These are phyloP conservation scores for Pleurotus citrinopileatus DNA, from an alignment of 768 basidiomycete genomes.

Conservation along the genomic window DNA sequence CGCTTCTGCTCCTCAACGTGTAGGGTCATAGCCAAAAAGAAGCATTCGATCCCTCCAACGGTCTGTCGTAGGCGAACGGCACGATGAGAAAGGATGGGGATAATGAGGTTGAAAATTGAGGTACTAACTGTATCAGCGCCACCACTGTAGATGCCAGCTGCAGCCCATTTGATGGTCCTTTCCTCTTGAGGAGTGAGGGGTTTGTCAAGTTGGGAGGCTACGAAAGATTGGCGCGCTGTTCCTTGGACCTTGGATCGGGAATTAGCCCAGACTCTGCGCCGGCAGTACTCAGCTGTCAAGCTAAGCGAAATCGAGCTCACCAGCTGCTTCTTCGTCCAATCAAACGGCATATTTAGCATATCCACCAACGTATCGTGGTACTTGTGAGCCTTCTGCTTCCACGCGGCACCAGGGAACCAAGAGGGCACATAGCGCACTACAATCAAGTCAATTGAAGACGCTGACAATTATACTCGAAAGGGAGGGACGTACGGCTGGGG, in stretches of 20 bases:
- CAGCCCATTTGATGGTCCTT: slow-evolving; percentile 63
- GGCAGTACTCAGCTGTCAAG: too few species aligned
- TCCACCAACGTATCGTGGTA: slow-evolving; percentile 14
- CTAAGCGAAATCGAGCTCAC: slow-evolving; percentile 12
- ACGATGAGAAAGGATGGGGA: slow-evolving; percentile 3
- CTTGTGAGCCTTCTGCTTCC: slow-evolving; percentile 18
- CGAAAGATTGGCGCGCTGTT: slow-evolving; percentile 55
- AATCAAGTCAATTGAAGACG: not conserved
- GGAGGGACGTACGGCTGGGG: slow-evolving; percentile 18
- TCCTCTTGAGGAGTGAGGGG: slow-evolving; percentile 53
- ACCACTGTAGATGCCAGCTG: slow-evolving; percentile 54
- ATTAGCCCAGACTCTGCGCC: too few species aligned
- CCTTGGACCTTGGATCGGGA: slow-evolving; percentile 45
- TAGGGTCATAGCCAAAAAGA: slow-evolving; percentile 61
- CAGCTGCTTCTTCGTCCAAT: slow-evolving; percentile 36
- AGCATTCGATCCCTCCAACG: slow-evolving; percentile 56
- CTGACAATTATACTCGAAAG: not conserved
- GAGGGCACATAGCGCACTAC: slow-evolving; percentile 23
- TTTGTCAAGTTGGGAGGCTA: slow-evolving; percentile 54
- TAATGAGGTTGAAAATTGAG: too few species aligned
- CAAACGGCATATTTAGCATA: slow-evolving; percentile 21
- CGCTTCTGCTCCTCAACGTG: slow-evolving; percentile 53
- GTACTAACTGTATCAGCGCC: slow-evolving; percentile 53
- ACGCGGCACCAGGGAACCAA: slow-evolving; percentile 31
- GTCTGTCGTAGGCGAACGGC: slow-evolving; percentile 40